phyloP scores from a whole-genome alignment of 2,329 filamentous ascomycete species.

The Aureobasidium lini region DNA sequence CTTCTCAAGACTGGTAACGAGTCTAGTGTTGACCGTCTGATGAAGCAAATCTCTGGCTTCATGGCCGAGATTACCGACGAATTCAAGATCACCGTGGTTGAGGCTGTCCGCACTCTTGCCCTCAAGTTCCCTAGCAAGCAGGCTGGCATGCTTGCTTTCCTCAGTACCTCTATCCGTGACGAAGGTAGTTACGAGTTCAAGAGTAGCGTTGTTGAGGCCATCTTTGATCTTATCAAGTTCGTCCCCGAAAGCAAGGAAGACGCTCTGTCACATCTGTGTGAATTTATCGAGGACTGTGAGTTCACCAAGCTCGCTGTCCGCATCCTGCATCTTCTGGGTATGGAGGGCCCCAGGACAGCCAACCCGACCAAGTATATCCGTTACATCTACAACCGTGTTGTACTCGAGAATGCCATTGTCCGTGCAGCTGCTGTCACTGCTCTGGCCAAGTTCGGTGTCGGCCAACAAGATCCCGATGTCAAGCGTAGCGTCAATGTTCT shows the following conservation, averaged over 20 bases:
- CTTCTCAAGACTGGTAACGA: slow-evolving; percentile 98
- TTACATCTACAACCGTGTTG: slow-evolving; percentile 98
- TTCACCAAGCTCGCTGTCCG: slow-evolving; percentile 96
- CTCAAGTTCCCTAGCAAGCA: slow-evolving; percentile 98
- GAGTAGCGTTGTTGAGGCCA: slow-evolving; percentile 93
- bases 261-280: slow-evolving; percentile 88
- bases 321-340: slow-evolving; percentile 85
- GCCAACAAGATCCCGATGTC: slow-evolving; percentile 91
- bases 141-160: slow-evolving; percentile 93
- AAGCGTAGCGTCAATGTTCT: slow-evolving; percentile 93
- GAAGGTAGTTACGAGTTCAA: slow-evolving; percentile 99
- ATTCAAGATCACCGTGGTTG: slow-evolving; percentile 99
- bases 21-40: slow-evolving; percentile 88
- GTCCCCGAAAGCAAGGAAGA: slow-evolving; percentile 78
- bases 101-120: slow-evolving; percentile 92
- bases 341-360: slow-evolving; percentile 89
- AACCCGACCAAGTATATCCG: slow-evolving; percentile 98
- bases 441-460: slow-evolving; percentile 92
- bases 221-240: slow-evolving; percentile 99
- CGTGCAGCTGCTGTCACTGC: slow-evolving; percentile 92
- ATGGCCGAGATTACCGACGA: slow-evolving; percentile 99
- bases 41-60: slow-evolving; percentile 97
- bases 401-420: slow-evolving; percentile 93
- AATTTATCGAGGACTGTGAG: slow-evolving; percentile 99
- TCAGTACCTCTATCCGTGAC: slow-evolving; percentile 91